Base-by-base conservation (phyloP, 208 protist genomes). In the Sergeia podlipaevii region DNA sequence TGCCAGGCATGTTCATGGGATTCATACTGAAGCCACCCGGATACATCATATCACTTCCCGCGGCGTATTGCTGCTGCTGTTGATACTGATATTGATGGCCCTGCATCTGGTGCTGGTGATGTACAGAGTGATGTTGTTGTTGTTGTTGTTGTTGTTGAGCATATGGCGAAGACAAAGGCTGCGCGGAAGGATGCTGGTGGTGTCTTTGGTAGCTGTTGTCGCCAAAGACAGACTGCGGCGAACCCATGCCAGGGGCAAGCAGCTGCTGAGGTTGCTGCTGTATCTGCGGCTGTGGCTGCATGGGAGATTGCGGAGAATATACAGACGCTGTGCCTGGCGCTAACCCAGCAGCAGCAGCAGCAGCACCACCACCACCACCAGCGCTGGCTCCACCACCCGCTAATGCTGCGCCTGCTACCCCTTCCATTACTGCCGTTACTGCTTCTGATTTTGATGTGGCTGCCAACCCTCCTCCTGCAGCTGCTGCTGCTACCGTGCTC, bases 401-500 rank as follows among this genome's bases (percentile, higher is more conserved):
- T 15, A 13, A 7, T 4, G 2, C n/a, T 28, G 28, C 36, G 28
- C 23, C 58, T 48, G 47, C 49, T 43, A 28, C 48, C 29, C 39
- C 41, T 45, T 28, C 29, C 15, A 10, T 46, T 60, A 44, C 13
- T 62, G 47, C 33, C 47, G 47, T 24, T 38, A 45, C 36, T 60
- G 38, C 21, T 44, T 38, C 26, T 7, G 32, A 38, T 32, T 11
- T 8, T 10, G 45, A 36, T 43, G 36, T 44, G 15, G 18, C 52
- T 34, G 43, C 47, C 46, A 26, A 38, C 49, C 46, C 42, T 5
- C 33, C 58, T 4, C 27, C 17, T 36, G 28, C 13, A 18, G 3
- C 42, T 33, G 20, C 11, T 7, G 38, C 13, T 18, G 36, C 5
- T 28, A 8, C 7, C 24, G n/a, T n/a, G n/a, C n/a, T n/a, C n/a